Percentiles rank a stretch among this genome's conserved stretches.
These are phyloP conservation scores for Solanum medicagineum DNA, from an alignment of 257 asterid genomes.

Conservation along the genomic window DNA sequence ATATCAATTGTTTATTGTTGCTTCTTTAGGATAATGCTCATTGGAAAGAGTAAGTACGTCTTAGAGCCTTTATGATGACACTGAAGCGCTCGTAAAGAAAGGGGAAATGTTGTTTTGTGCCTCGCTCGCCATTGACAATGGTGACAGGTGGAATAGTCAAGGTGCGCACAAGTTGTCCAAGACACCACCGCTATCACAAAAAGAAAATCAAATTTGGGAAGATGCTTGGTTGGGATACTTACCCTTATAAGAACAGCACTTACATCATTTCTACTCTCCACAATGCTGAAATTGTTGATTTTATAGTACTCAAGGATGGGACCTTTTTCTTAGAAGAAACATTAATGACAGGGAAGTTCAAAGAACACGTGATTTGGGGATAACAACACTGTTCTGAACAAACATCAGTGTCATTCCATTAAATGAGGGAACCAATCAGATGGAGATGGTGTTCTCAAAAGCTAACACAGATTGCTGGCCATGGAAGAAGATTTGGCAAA, in stretches of 20 bases:
- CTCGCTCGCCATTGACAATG: background rate
- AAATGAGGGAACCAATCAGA: background rate
- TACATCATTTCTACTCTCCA: background rate
- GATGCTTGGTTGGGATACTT: background rate
- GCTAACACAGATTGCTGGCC: background rate
- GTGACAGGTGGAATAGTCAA: background rate
- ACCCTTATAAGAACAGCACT: background rate
- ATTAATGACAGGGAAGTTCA: background rate
- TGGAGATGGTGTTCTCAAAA: background rate
- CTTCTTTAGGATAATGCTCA: background rate
- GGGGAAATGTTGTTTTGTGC: background rate
- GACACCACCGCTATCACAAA: background rate
- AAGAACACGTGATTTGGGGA: background rate
- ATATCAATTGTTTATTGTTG: background rate
- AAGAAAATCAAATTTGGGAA: background rate
- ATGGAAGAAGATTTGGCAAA: background rate
- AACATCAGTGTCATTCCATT: background rate
- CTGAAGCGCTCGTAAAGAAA: background rate
- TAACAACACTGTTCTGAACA: background rate
- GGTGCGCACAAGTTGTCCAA: background rate
- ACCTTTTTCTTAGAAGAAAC: background rate
- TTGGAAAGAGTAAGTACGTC: background rate
- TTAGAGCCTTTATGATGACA: background rate
- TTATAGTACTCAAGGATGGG: background rate
- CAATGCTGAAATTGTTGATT: background rate